Conservation (phyloP, 768 basidiomycete genomes). For the Lactarius psammicola region DNA sequence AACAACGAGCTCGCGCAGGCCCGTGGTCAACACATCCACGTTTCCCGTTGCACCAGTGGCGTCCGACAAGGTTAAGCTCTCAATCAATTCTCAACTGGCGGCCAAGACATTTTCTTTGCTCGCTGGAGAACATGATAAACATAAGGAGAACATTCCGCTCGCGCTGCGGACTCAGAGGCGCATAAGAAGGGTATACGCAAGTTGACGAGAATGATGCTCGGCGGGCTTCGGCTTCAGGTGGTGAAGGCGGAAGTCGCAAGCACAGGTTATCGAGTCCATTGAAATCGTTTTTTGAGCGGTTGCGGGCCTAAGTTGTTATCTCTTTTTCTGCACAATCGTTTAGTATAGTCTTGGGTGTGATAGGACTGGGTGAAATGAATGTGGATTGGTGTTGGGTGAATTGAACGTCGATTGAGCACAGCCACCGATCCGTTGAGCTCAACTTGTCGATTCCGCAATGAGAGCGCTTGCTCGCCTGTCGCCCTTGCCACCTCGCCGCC, state of each 20-base stretch:
- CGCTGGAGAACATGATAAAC: constrained; percentile 13
- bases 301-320: constrained; percentile 13
- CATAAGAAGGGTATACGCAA: constrained; percentile 7
- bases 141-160: constrained; percentile 26
- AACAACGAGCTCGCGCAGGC: not conserved
- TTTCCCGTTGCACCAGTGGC: not conserved
- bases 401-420: constrained; percentile 2
- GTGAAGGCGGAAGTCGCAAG: constrained; percentile 17
- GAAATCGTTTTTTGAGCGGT: constrained; percentile 26
- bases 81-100: constrained; percentile 17
- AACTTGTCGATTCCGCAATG: not conserved
- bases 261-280: constrained; percentile 26
- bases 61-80: constrained; percentile 1
- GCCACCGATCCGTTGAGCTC: not conserved
- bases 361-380: not conserved
- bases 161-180: constrained; percentile 13
- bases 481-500: not conserved
- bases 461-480: not conserved
- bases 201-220: constrained; percentile 26
- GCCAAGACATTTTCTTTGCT: constrained; percentile 22
- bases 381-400: not conserved
- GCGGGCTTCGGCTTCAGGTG: constrained; percentile 12
- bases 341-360: not conserved
- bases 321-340: not conserved
- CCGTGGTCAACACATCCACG: not conserved